Base-by-base conservation (phyloP, 2,329 filamentous ascomycete species). In the Ceratocystis colombiana region DNA sequence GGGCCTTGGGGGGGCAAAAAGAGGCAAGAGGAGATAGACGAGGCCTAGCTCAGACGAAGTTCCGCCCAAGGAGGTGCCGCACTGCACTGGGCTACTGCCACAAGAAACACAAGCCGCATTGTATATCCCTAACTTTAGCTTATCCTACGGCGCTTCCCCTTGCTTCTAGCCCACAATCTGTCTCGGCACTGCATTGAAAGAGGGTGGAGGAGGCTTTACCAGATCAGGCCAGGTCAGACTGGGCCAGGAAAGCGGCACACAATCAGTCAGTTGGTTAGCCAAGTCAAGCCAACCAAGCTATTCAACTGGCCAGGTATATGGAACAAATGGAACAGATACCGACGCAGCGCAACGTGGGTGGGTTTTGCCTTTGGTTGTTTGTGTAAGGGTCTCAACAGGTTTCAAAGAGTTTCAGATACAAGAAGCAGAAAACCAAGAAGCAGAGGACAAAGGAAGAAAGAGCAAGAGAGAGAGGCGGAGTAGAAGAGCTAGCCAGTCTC, bases 311-410 rank as follows among this genome's bases (percentile, higher is more conserved):
- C 37, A 41, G 10, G 37, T 12, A 41, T 41, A 41, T 10, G 37
- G 37, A 41, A 12, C 37, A 41, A 41, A 41, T 41, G 37, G 37
- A 41, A 41, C 37, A 41, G 37, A 41, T 41, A 41, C 37, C 37
- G 37, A 37, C 53, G 53, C 53, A 57, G 25, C 25, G 53, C 53
- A 59, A 59, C 53, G 53, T 59, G 28, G 28, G 22, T 59, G 28
- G 28, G 20, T 33, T 59, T 33, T 59, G 53, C 53, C 37, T 41
- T 41, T 41, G 37, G 37, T 41, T 41, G 37, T 12, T 59, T 59
- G 53, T 59, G 53, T 59, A 59, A 59, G 53, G 53, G 53, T 59
- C 53, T 59, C 53, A 59, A 33, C 53, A 33, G 15, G 53, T 59
- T 33, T 59, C 53, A 59, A 59, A 30, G 28, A 25, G 53, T 59